phyloP scores from a whole-genome alignment of 169 alveolate species.

The Plasmodium sp. region DNA sequence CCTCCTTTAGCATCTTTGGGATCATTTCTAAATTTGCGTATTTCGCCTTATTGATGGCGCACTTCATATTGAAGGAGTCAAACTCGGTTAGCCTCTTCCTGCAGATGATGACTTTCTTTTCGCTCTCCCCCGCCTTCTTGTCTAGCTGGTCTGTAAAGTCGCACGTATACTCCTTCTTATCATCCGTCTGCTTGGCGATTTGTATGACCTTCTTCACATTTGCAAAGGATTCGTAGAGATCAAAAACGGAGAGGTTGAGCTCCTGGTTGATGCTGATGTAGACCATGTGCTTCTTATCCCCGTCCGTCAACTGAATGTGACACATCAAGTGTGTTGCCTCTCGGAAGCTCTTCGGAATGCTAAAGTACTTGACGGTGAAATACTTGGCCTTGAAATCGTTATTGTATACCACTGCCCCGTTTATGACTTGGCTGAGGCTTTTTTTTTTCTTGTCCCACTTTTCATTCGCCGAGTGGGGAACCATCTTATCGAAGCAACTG shows the following conservation, averaged over 20 bases:
- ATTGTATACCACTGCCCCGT: slow-evolving; percentile 23
- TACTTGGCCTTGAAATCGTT: slow-evolving; percentile 32
- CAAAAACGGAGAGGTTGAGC: slow-evolving; percentile 21
- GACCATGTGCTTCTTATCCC: background rate
- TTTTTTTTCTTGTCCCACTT: slow-evolving; percentile 30
- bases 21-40: slow-evolving; percentile 10
- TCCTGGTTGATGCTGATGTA: slow-evolving; percentile 55
- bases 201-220: slow-evolving; percentile 3
- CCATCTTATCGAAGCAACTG: slow-evolving; percentile 47
- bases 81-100: slow-evolving; percentile 52
- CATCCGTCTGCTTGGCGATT: background rate
- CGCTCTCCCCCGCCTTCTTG: background rate
- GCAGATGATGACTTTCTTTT: slow-evolving; percentile 26
- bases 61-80: slow-evolving; percentile 29
- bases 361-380: slow-evolving; percentile 14
- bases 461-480: background rate
- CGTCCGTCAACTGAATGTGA: background rate
- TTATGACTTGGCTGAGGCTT: background rate
- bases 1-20: slow-evolving; percentile 3
- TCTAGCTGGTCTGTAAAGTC: slow-evolving; percentile 32
- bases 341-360: slow-evolving; percentile 24
- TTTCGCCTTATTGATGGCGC: background rate
- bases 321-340: slow-evolving; percentile 2
- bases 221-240: slow-evolving; percentile 7
- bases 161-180: slow-evolving; percentile 31